A percentile compares a stretch with the other conserved stretches of the same genome.
Evolutionary conservation across 371 early-diverging fungal genomes (phyloP).

Genomic region (Actinomortierella wolfii): DNA sequence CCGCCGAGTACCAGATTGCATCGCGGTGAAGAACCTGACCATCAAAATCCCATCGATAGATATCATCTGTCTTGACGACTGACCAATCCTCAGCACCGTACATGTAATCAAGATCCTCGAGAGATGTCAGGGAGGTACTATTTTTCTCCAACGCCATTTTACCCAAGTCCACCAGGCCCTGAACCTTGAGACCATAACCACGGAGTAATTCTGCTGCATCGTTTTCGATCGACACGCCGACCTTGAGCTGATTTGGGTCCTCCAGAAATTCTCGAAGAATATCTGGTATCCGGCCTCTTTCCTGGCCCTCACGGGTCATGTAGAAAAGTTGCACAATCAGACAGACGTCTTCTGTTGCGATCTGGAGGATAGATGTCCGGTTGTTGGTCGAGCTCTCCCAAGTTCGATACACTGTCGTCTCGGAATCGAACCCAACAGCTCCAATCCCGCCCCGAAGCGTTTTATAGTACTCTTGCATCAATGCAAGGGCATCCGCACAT

Average conservation of each 20-base stretch:
- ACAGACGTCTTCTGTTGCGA: constrained; percentile 35
- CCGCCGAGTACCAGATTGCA: constrained; percentile 44
- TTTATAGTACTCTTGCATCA: constrained; percentile 14
- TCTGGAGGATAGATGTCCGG: constrained; percentile 22
- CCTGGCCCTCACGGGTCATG: constrained; percentile 7
- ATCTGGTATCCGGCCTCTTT: constrained; percentile 15
- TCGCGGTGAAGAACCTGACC: constrained; percentile 2
- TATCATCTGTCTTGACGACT: constrained; percentile 26
- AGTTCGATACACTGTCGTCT: constrained; percentile 15
- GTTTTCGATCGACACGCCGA: constrained; percentile 16
- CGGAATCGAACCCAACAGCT: constrained; percentile 40
- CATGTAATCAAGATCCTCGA: constrained; percentile 26
- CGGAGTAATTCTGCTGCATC: constrained; percentile 16
- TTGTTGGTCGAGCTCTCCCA: too few relatives aligned
- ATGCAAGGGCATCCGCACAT: too few relatives aligned
- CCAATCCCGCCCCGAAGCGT: constrained; percentile 6
- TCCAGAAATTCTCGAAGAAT: constrained; percentile 32
- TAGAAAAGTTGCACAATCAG: constrained; percentile 33
- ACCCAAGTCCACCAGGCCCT: constrained; percentile 28
- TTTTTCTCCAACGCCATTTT: constrained; percentile 11
- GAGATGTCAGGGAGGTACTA: constrained; percentile 6
- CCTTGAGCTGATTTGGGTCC: constrained; percentile 22
- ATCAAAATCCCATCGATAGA: constrained; percentile 37
- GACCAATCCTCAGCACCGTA: constrained; percentile 34
- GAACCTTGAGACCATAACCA: constrained; percentile 11